Evolutionary conservation across 2,329 filamentous ascomycete species (phyloP).

Genomic region (Pseudocercospora fuligena): DNA sequence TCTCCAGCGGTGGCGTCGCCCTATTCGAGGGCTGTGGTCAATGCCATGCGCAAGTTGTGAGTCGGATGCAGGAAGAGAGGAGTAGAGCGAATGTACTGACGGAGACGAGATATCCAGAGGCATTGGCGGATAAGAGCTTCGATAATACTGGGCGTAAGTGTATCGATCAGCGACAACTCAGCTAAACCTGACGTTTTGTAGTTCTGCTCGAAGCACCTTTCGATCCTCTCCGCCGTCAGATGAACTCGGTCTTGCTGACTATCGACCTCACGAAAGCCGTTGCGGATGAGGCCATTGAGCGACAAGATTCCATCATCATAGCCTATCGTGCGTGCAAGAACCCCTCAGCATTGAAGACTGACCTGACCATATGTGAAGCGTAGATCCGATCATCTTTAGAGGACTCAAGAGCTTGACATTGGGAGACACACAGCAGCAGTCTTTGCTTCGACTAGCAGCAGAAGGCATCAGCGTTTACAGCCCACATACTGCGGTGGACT

Average conservation of each 20-base stretch:
- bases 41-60: slow-evolving; percentile 79
- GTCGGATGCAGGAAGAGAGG: slow-evolving; percentile 40
- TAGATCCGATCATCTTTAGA: slow-evolving; percentile 95
- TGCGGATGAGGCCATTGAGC: slow-evolving; percentile 83
- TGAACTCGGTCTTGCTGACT: slow-evolving; percentile 75
- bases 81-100: slow-evolving; percentile 20
- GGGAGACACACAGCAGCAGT: slow-evolving; percentile 82
- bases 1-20: slow-evolving; percentile 54
- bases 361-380: slow-evolving; percentile 39
- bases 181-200: slow-evolving; percentile 38
- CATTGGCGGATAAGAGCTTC: slow-evolving; percentile 85
- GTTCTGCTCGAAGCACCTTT: slow-evolving; percentile 73
- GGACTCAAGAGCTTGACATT: slow-evolving; percentile 87
- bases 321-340: slow-evolving; percentile 74
- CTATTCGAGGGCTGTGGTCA: slow-evolving; percentile 72
- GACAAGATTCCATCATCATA: slow-evolving; percentile 77
- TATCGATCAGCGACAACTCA: background rate
- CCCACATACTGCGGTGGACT: slow-evolving; percentile 93
- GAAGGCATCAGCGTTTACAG: slow-evolving; percentile 91
- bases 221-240: slow-evolving; percentile 59
- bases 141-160: slow-evolving; percentile 83
- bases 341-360: background rate
- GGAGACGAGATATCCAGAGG: slow-evolving; percentile 73
- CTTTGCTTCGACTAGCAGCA: slow-evolving; percentile 78
- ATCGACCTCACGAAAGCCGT: slow-evolving; percentile 91